Evolutionary conservation across 371 early-diverging fungal genomes (phyloP).

Genomic region (Lichtheimia corymbifera): DNA sequence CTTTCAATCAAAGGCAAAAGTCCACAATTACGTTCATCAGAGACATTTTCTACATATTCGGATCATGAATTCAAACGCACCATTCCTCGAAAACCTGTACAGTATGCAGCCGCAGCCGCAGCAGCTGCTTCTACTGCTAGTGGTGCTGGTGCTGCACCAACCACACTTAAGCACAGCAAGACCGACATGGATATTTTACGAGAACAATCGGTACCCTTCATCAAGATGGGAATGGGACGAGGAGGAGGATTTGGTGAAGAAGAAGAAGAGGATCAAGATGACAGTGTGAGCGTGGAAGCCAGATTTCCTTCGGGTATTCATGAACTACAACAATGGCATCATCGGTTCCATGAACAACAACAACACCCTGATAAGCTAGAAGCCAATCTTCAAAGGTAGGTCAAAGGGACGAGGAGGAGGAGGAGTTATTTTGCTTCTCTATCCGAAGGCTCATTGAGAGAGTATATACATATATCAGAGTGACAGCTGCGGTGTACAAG

Average conservation of each 20-base stretch:
- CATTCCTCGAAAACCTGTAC: constrained; percentile 4
- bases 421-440: no score
- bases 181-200: constrained; percentile 19
- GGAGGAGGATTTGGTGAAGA: background rate
- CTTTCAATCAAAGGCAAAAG: no score
- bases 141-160: no score
- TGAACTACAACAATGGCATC: constrained; percentile 9
- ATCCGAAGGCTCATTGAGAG: background rate
- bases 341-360: constrained; percentile 11
- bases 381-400: constrained; percentile 31
- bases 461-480: constrained; percentile 12
- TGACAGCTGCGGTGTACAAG: constrained; percentile 31
- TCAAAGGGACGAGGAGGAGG: no score
- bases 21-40: no score
- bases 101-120: no score
- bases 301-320: background rate
- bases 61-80: no score
- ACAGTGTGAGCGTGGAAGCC: background rate
- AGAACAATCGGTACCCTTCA: constrained; percentile 21
- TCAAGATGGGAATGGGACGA: constrained; percentile 9
- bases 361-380: constrained; percentile 23
- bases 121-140: no score
- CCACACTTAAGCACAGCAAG: constrained; percentile 8
- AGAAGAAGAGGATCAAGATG: background rate
- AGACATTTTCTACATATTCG: no score